A percentile compares a stretch with the other conserved stretches of the same genome.
These are phyloP conservation scores for Gymnopilus dilepis DNA, from an alignment of 768 basidiomycete species.

Conservation along the genomic window DNA sequence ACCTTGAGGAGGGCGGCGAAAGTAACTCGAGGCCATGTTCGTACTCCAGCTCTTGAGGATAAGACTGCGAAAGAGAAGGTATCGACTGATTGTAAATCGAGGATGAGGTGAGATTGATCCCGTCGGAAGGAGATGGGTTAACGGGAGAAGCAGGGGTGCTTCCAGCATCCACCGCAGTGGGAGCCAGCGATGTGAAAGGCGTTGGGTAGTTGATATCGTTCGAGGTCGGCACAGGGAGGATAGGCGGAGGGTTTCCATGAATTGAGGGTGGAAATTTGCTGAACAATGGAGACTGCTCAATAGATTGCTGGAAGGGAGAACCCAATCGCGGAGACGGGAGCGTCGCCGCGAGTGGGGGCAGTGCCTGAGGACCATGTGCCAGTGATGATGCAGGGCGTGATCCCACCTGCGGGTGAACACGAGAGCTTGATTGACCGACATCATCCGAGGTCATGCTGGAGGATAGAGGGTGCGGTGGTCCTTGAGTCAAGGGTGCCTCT, in stretches of 20 bases:
- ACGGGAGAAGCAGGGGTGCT: conserved; percentile 14
- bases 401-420: neutral
- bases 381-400: conserved; percentile 4
- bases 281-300: conserved; percentile 15
- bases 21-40: conserved; percentile 50
- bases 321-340: neutral
- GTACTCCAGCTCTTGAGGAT: conserved; percentile 47
- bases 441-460: neutral
- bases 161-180: no score
- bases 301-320: conserved; percentile 14
- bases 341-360: neutral
- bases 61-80: conserved; percentile 48
- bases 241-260: neutral
- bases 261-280: neutral
- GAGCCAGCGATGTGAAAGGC: neutral
- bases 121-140: conserved; percentile 16
- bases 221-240: conserved; percentile 5
- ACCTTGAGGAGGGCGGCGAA: conserved; percentile 48
- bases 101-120: conserved; percentile 14
- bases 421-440: neutral
- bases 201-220: neutral
- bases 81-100: conserved; percentile 24
- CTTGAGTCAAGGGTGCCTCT: neutral
- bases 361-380: neutral
- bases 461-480: conserved; percentile 12